Evolutionary conservation across 1,284 basidiomycete species (phyloP), one percentile per base, ranked within the genome.

Genomic region (Dichomitus squalens): DNA sequence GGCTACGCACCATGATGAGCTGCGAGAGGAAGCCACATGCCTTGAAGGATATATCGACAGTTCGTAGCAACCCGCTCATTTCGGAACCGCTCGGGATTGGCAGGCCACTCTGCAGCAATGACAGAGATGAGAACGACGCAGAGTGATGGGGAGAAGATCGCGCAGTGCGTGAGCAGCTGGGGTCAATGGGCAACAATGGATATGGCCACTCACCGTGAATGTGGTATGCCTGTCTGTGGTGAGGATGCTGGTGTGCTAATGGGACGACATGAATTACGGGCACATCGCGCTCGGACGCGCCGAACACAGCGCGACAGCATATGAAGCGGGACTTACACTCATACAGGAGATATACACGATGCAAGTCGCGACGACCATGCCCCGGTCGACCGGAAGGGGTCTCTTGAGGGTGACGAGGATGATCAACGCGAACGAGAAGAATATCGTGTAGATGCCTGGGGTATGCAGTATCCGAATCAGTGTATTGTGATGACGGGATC

Each of bases 161-260:
- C 7, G 29, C 7, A 44, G 23, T 14, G 27, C 21, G 35, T 31
- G 40, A 11, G 23, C 16, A 47, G 29, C 18, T 6, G 16, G 29
- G 9, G 29, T 7, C 2, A 31, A 2, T 14, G 9, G 18, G 11
- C 18, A 18, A 18, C 27, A 23, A 8, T 27, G 5, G 29, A 21
- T 18, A 9, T 18, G 11, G 14, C 27, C n/a, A 53, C 61, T 34
- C 20, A 63, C 61, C 18, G 51, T 57, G 18, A 63, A 55, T 11
- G 51, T 50, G n/a, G 61, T 60, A 31, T 58, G 57, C n/a, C 61
- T 53, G 20, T 60, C 54, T 3, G 61, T 60, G 1, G 61, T 63
- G 29, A 60, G 43, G 20, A 58, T 46, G 36, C 58, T 53, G n/a
- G 51, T 27, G n/a, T 44, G 41, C 41, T 44, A 54, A 46, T 62